Base-by-base conservation (phyloP, 768 basidiomycete species). In the Lactifluus rugatus region DNA sequence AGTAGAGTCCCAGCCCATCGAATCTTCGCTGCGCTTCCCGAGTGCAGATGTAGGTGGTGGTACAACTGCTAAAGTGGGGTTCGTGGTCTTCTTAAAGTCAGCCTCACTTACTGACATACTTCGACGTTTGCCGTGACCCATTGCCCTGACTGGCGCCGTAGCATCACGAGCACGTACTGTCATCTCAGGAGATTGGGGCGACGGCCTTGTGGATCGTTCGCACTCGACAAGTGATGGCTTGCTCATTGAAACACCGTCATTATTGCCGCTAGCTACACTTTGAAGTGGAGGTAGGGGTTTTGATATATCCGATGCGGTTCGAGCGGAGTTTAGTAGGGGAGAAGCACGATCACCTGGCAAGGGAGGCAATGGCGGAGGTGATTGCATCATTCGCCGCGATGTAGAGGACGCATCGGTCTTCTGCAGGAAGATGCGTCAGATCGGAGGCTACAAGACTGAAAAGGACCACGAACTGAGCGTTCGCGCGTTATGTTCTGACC, bases 201-300 rank as follows among this genome's bases (percentile, higher is more conserved):
- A 66, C 64, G 25, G 64, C 60, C n/a, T 66, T 64, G 17, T 31
- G 51, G 26, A 49, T 19, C 31, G 74, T 68, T 26, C 76, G 62
- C 48, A 73, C 74, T 84, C 80, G 39, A 83, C 78, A 50, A 83
- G 72, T 6, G 84, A 82, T 48, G 70, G 72, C 62, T 83, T 77
- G 63, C 83, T 82, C 26, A 70, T 69, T 8, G 41, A 14, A 37
- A 75, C 73, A 44, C 78, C 75, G 56, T 70, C 70, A 52, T 75
- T 74, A 42, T 71, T 65, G 31, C 69, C 59, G 65, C 66, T 55
- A 66, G 68, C 63, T 68, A 71, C 54, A 28, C 69, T 62, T 65
- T 65, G 62, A 59, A 87, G 82, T 39, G 79, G 78, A 42, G 87
- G 87, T 48, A 89, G 73, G 46, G 85, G 85, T 62, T 87, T 90